Evolutionary conservation across 2,329 filamentous ascomycete genomes (phyloP), one percentile per base, ranked within the genome.

Genomic region (Rhexocercosporidium sp.): DNA sequence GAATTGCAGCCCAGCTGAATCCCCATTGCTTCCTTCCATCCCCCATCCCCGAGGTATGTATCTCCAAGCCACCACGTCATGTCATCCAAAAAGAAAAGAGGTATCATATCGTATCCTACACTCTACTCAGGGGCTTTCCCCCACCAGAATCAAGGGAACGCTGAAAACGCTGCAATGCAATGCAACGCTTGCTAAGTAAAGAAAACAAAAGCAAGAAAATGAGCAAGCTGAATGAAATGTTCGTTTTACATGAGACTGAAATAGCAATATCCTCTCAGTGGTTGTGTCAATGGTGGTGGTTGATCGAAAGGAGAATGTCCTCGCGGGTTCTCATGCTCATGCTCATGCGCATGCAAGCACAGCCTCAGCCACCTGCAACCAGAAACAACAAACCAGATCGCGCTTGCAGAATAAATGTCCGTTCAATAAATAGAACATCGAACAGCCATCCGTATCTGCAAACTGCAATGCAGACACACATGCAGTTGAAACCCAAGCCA

Each of bases 1-100:
- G 54, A 39, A n/a, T 41, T 25, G 5, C 54, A 57, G 54, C 54
- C 54, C 34, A 57, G 54, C 54, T 57, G 54, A 57, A 41, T 41
- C 54, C 14, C 11, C 34, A 25, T 29, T n/a, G n/a, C n/a, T n/a
- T n/a, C 22, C 46, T 27, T 27, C 9, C 46, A 31, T 51, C 47
- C n/a, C 34, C 39, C 14, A 14, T 41, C 29, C 29, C 29, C 29
- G 29, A 37, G 41, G 41, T n/a, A n/a, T n/a, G n/a, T 34, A 34
- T 54, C 51, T 54, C 51, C 51, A 54, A 18, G 27, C 51, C 29
- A 54, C 27, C 51, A 34, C 1, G 4, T 20, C 27, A 54, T 31
- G 9, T 5, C n/a, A 20, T 18, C n/a, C 7, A 44, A 44, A 56
- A 56, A 22, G 4, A 6, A 18, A 37, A 34, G 16, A 31, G 49